Evolutionary conservation across 129 eudicot genomes (phyloP), one percentile per base, ranked within the genome.

Genomic region (Sambucus nigra): DNA sequence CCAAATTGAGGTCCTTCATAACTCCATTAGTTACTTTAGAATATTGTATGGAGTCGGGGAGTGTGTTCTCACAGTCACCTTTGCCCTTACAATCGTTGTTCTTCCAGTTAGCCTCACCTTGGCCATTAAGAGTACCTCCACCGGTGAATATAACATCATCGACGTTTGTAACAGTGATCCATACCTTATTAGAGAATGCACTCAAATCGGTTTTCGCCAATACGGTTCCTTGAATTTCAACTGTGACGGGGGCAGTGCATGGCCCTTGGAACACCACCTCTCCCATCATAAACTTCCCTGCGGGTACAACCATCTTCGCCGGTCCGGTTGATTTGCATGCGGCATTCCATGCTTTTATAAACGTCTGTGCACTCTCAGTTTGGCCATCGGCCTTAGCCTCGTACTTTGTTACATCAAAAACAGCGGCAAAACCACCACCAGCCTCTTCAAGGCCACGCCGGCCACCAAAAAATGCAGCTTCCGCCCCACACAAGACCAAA

Each of bases 91-190:
- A 77, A 41, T 75, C 84, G 28, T 82, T 82, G 11, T 46, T 63
- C 13, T 13, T 51, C 96, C 96, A 87, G 10, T 77, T 84, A 0
- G 69, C 44, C 15, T 45, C 41, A 5, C 96, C 96, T 53, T 79
- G 73, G 13, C 85, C 96, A 39, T 76, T 78, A 67, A 87, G 32
- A 41, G 5, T 38, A 21, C 94, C 88, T 19, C 93, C 93, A 40
- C 93, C 96, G 26, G 45, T 56, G 1, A 87, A 61, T 53, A 53
- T 45, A 61, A 87, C 46, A 1, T 13, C 50, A 19, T 87, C 68
- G 0, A 87, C 62, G n/a, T 73, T 63, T 13, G 19, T 62, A 21
- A 87, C 82, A 47, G 23, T 57, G 25, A 87, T 82, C 96, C 94
- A 87, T 5, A 77, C 73, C 35, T 80, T 78, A 2, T 9, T 13